Evolutionary conservation across 2,329 filamentous ascomycete species (phyloP).

Genomic region (Talaromyces sp.): DNA sequence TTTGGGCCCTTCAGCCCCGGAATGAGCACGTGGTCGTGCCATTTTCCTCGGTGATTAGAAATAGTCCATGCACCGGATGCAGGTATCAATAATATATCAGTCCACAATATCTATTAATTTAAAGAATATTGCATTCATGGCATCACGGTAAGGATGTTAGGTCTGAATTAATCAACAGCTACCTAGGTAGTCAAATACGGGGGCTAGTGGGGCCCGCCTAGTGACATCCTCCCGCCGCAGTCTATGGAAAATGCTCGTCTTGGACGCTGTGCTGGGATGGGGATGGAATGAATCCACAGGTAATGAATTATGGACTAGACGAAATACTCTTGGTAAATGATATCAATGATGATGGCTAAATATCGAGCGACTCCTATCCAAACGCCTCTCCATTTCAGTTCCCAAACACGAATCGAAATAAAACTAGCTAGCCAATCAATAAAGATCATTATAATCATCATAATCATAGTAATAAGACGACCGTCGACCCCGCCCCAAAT

Average conservation of each 20-base stretch:
- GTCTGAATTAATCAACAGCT: background rate
- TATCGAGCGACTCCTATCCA: background rate
- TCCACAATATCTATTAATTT: too few relatives aligned
- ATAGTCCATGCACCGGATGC: too few relatives aligned
- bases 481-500: background rate
- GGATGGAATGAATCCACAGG: background rate
- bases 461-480: background rate
- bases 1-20: conserved; percentile 48
- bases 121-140: background rate
- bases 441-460: background rate
- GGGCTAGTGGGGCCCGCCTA: background rate
- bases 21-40: conserved; percentile 41
- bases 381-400: background rate
- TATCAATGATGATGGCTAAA: background rate
- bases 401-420: background rate
- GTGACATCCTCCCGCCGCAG: background rate
- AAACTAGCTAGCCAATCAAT: background rate
- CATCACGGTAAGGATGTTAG: background rate
- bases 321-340: background rate
- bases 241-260: background rate
- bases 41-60: conserved; percentile 21
- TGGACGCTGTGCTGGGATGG: background rate
- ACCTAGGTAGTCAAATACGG: background rate
- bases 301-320: background rate
- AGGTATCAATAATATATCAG: background rate